Base-by-base conservation (phyloP, 352 stramenopile species). In the Pythium aristosporum region DNA sequence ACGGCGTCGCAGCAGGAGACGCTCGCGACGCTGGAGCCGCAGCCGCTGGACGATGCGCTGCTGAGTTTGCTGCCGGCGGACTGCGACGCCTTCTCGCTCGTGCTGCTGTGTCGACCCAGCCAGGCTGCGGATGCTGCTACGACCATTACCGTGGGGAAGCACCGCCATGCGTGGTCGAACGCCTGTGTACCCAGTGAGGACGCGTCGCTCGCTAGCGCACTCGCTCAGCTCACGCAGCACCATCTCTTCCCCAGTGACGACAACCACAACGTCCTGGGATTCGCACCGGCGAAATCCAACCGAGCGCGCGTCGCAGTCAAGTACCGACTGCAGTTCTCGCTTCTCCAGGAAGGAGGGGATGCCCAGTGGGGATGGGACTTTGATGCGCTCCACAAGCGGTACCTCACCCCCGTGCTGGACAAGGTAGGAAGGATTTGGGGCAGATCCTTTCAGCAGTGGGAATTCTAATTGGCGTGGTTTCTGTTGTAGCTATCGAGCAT, bases 281-380 rank as follows among this genome's bases (percentile, higher is more conserved):
- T 46, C 18, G 18, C 36, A 37, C 23, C 12, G 46, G 16, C 11
- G 28, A 52, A 55, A 23, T 63, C 68, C 11, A 76, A 71, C 47
- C 71, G 51, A 21, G 81, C 84, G 12, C 67, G 84, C 4, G 69
- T 69, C 30, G 75, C 85, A 5, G 68, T 86, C 39, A 46, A 78
- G 39, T 94, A 92, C 56, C 82, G 82, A 43, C 62, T 91, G 25
- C 75, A 87, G 52, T 90, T 92, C 56, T 76, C 80, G 7, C 57
- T 94, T 32, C 61, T 94, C 4, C 89, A 90, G 28, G 82, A 90
- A 49, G 66, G 74, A 16, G 74, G 73, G 15, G 50, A 66, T 25
- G 64, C 68, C 2, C 10, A 39, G 15, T 91, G 81, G 83, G 71
- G 60, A 1, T 87, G 84, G 73, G 59, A 79, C 49, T 72, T 87